phyloP scores from a whole-genome alignment of 1,139 yeast species.

The Saccharomycopsis hybrid region DNA sequence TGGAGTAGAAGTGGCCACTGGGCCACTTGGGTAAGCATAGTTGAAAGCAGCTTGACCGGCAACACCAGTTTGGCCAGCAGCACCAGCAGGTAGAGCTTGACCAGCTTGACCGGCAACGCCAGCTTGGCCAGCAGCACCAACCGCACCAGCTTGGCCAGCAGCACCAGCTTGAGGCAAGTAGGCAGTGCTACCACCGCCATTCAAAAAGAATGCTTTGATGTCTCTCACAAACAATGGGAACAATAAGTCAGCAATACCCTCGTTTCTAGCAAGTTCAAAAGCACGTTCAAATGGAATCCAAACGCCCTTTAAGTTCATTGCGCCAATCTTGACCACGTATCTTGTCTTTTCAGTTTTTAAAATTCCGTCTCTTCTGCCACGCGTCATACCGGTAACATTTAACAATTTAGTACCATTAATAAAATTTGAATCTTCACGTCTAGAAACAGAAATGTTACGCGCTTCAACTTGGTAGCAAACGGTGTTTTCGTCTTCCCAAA shows the following conservation, averaged over 20 bases:
- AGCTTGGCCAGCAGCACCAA: conserved; percentile 2
- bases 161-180: conserved; percentile 2
- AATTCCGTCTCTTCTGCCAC: conserved; percentile 53
- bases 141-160: conserved; percentile 1
- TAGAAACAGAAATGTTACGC: conserved; percentile 39
- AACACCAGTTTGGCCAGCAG: too few species aligned
- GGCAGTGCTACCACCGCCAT: conserved; percentile 30
- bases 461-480: conserved; percentile 45
- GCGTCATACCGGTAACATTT: conserved; percentile 50
- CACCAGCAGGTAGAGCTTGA: conserved; percentile 11
- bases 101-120: conserved; percentile 3
- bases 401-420: conserved; percentile 51
- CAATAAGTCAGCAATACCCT: conserved; percentile 35
- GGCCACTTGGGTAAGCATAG: conserved; percentile 4
- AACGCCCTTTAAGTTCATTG: conserved; percentile 50
- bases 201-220: conserved; percentile 29
- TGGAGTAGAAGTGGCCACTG: conserved; percentile 25
- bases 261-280: conserved; percentile 44
- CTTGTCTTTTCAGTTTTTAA: conserved; percentile 42
- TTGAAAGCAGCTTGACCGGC: conserved; percentile 25
- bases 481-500: conserved; percentile 45
- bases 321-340: conserved; percentile 44
- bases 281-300: conserved; percentile 55
- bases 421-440: conserved; percentile 47
- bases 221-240: conserved; percentile 44